Base-by-base conservation (phyloP, 2,329 filamentous ascomycete genomes). In the Ambrosiella beaveri region DNA sequence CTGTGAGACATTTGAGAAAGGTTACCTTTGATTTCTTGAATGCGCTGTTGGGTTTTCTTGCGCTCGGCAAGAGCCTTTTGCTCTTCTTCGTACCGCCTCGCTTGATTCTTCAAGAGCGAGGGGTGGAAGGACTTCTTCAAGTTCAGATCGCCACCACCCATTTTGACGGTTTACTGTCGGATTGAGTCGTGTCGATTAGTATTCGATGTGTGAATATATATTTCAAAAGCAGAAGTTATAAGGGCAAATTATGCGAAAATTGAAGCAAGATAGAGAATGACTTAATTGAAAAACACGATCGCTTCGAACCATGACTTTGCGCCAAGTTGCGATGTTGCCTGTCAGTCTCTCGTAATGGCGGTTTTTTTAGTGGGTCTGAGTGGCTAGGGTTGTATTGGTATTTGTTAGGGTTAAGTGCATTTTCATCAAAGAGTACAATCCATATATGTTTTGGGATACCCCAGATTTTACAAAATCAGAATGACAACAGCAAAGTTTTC, bases 121-220 rank as follows among this genome's bases (percentile, higher is more conserved):
- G 93, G 91, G 72, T 98, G 91, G 82, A 91, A 98, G 76, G 87
- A 86, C 72, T 89, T 88, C 73, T 96, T 96, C 65, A 95, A 73
- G 68, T 97, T 96, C 67, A 98, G 80, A 77, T 97, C 90, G 68
- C 89, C 89, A 69, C 89, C 88, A 68, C 90, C 90, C 86, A 94
- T 95, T 51, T 27, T 51, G 47, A 19, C 8, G 17, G 35, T 13
- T n/a, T 51, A 9, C 8, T 49, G 45, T 5, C 8, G 27, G 27
- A 35, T 13, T 51, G 45, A 49, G 8, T 4, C 40, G 40, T 12
- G 11, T 41, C 3, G 15, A 49, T 49, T 49, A 49, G 45, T n/a
- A 49, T n/a, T n/a, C 13, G 11, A 3, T 49, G 17, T 49, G 17
- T 49, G n/a, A n/a, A 41, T 41, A 41, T 1, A 41, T 11, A 3